Base-by-base conservation (phyloP, 2,329 filamentous ascomycete species). In the Fusarium sarcochroum region DNA sequence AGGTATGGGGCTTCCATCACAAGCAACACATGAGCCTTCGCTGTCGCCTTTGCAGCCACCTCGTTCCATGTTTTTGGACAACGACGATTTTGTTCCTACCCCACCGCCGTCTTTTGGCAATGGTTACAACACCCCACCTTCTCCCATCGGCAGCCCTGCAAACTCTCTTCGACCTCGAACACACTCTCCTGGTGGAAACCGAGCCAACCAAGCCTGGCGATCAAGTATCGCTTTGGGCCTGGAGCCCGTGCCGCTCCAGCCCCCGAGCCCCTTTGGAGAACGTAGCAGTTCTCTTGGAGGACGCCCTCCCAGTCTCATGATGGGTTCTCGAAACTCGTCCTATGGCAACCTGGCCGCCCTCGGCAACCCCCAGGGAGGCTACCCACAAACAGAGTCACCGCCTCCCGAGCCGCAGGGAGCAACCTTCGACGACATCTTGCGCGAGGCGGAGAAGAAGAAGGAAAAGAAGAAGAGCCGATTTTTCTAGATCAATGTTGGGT, bases 381-480 rank as follows among this genome's bases (percentile, higher is more conserved):
- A 49, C 20, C 46, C 59, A 25, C 67, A 69, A 42, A 61, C 58
- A 20, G 71, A 73, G 13, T 73, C 70, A 10, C 56, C 72, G 3
- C 68, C 69, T 21, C 64, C 71, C 7, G 65, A 73, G 10, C 69
- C 66, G 21, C 72, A 78, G 13, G 78, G 80, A 5, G 77, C 79
- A 27, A 85, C 83, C 0, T 85, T 85, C 71, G 83, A 85, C 64
- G 83, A 85, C 48, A 85, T 85, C 35, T 74, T 85, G 23, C 79
- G 62, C n/a, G 70, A 68, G 13, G 68, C 78, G 41, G 69, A 71
- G 10, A 77, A 77, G 65, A 78, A 78, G 62, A 78, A 78, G 63
- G 55, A 73, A 34, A 81, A 81, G 77, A 82, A 81, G 73, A 82
- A 80, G 76, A 76, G 76, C 48, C 76, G 80, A 47, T 82, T 81